Evolutionary conservation across 176 grass and related monocot genomes (phyloP).

Genomic region (Echinochloa phyllopogon): DNA sequence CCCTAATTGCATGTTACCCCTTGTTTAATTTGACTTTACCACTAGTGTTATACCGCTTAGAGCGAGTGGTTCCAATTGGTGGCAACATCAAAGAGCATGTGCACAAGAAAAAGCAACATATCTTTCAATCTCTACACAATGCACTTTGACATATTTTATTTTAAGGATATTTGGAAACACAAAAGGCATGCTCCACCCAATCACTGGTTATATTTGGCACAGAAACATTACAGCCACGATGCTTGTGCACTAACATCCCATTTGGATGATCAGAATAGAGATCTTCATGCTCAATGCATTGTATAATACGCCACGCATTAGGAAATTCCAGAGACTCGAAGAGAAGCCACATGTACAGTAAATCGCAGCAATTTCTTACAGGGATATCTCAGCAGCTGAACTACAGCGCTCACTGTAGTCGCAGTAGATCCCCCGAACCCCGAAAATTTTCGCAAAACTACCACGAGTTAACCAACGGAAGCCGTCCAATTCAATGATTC

Average conservation of each 20-base stretch:
- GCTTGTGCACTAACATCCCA: background rate
- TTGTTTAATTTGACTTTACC: background rate
- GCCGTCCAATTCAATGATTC: background rate
- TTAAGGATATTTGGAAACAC: background rate
- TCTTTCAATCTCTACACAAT: background rate
- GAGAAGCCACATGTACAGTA: background rate
- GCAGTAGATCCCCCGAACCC: background rate
- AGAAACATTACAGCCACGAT: background rate
- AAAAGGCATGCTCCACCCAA: background rate
- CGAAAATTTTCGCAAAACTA: background rate
- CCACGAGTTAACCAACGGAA: background rate
- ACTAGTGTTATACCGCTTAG: background rate
- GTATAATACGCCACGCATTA: background rate
- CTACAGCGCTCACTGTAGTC: background rate
- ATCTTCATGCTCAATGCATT: constrained; percentile 4
- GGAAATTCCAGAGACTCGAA: background rate
- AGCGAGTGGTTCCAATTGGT: background rate
- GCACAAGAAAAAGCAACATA: background rate
- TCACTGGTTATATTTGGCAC: background rate
- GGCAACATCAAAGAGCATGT: constrained; percentile 7
- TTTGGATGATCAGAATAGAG: background rate
- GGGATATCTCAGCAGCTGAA: background rate
- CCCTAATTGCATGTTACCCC: background rate
- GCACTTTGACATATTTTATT: background rate
- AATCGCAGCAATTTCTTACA: background rate